Conservation (phyloP, 1,284 basidiomycete species). For the Pulchroboletus neoregius region DNA sequence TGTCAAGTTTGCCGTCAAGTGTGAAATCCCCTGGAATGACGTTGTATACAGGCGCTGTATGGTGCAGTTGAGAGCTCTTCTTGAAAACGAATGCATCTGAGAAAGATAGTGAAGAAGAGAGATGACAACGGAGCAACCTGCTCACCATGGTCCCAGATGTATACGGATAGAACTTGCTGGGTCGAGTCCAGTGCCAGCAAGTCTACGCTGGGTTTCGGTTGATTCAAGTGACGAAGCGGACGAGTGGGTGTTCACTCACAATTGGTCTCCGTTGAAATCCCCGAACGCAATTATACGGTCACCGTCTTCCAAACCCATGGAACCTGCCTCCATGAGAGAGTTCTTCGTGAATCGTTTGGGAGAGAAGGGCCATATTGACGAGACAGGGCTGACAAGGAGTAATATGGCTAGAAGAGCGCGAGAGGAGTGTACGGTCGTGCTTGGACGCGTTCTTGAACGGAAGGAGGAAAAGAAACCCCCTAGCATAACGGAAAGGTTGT, state of each 20-base stretch:
- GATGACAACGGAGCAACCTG: not conserved
- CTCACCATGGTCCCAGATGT: conserved; percentile 82
- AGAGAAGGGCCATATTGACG: conserved; percentile 73
- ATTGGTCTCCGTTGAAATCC: conserved; percentile 94
- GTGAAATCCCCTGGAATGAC: conserved; percentile 92
- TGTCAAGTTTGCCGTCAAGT: conserved; percentile 85
- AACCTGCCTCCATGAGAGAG: conserved; percentile 76
- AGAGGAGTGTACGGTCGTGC: not conserved
- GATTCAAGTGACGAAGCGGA: conserved; percentile 3
- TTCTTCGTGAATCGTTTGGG: conserved; percentile 86
- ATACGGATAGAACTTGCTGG: conserved; percentile 69
- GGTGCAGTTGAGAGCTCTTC: conserved; percentile 52
- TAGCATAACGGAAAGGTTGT: conserved; percentile 12
- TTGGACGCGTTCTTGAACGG: not conserved
- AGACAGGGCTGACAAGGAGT: conserved; percentile 24
- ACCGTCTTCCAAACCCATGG: conserved; percentile 71
- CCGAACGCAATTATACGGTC: conserved; percentile 84
- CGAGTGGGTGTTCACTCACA: conserved; percentile 49
- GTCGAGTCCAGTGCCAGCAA: conserved; percentile 71
- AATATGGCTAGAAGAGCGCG: conserved; percentile 15
- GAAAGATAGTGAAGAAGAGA: not conserved
- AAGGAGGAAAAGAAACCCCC: not conserved
- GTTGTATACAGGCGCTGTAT: conserved; percentile 60
- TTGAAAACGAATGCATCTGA: conserved; percentile 62
- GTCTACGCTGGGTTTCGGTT: conserved; percentile 60